These are phyloP conservation scores for Cryptosporidium felis DNA, from an alignment of 169 alveolate genomes.

Conservation along the genomic window DNA sequence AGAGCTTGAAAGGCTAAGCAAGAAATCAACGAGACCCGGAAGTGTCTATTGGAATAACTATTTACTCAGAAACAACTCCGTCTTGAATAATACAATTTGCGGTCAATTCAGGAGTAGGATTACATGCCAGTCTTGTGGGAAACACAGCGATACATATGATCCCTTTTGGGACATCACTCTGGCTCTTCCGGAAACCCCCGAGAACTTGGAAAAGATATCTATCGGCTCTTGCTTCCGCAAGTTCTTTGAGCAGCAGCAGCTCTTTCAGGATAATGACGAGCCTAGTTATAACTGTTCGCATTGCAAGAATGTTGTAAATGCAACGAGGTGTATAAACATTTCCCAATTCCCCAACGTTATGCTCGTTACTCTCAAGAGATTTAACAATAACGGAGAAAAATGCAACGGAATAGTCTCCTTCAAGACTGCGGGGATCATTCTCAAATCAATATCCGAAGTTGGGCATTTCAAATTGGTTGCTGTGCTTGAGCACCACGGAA, in stretches of 20 bases:
- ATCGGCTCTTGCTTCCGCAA: conserved; percentile 70
- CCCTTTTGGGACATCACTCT: conserved; percentile 69
- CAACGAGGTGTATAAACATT: conserved; percentile 57
- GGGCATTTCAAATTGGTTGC: conserved; percentile 48
- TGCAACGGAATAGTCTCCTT: conserved; percentile 39
- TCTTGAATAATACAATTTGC: conserved; percentile 35
- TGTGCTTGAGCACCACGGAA: conserved; percentile 53
- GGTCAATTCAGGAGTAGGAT: conserved; percentile 70
- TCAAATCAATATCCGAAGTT: conserved; percentile 44
- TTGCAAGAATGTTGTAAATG: conserved; percentile 24
- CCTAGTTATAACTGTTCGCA: conserved; percentile 54
- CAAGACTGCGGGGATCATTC: conserved; percentile 58
- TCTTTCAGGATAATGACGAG: conserved; percentile 53
- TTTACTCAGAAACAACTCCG: conserved; percentile 30
- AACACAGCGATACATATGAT: conserved; percentile 52
- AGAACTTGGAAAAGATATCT: neutral
- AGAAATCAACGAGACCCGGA: conserved; percentile 49
- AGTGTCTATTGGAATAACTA: conserved; percentile 43
- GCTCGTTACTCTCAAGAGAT: conserved; percentile 60
- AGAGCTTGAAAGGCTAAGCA: conserved; percentile 50
- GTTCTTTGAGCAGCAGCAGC: conserved; percentile 51
- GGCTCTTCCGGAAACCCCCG: conserved; percentile 41
- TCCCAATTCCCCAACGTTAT: conserved; percentile 54
- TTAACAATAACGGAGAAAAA: conserved; percentile 43
- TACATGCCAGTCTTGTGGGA: conserved; percentile 54